Base-by-base conservation (phyloP, 2,329 filamentous ascomycete genomes). In the Microdochium trichocladiopsis region DNA sequence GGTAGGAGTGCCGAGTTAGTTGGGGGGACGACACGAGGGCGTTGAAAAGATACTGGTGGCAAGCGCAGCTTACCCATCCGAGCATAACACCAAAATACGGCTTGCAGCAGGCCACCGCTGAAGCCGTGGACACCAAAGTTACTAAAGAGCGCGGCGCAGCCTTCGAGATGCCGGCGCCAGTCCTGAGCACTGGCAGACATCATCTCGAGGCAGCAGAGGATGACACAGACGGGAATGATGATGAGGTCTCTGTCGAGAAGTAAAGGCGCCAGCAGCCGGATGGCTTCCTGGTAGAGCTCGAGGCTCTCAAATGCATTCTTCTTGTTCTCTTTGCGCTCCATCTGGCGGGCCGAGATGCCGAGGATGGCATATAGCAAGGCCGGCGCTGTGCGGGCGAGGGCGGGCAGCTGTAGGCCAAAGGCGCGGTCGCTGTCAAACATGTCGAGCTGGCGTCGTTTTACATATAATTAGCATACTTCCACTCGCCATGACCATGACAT, bases 61-160 rank as follows among this genome's bases (percentile, higher is more conserved):
- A 48, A 24, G 51, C 28, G 12, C 24, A 47, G 57, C 68, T 55
- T 53, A 75, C 72, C 73, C 77, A 83, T 83, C 47, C 79, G 70
- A 1, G 76, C 77, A 59, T 78, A 82, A 55, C 77, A 81, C 79
- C 79, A 83, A 54, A 82, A 83, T 0, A 81, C 68, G 0, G 79
- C 77, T 60, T 79, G 77, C 6, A 76, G 62, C 18, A 81, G 59
- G 0, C 78, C 78, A 2, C 75, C 73, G 22, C 71, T 73, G 49
- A 79, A 77, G 0, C 79, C 79, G 47, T 78, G 72, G n/a, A 82
- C 74, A 10, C 70, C 74, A 49, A 77, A 72, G 0, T 76, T 72
- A 55, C 77, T 72, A 47, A 83, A 76, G 3, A 83, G 65, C 2
- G 75, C 75, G 2, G 80, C 78, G 54, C 78, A 82, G 1, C 80